Percentiles rank a stretch among this genome's conserved stretches.
Evolutionary conservation across 192 early-diverging fungal species (phyloP).

Genomic region (Coemansia sp.): DNA sequence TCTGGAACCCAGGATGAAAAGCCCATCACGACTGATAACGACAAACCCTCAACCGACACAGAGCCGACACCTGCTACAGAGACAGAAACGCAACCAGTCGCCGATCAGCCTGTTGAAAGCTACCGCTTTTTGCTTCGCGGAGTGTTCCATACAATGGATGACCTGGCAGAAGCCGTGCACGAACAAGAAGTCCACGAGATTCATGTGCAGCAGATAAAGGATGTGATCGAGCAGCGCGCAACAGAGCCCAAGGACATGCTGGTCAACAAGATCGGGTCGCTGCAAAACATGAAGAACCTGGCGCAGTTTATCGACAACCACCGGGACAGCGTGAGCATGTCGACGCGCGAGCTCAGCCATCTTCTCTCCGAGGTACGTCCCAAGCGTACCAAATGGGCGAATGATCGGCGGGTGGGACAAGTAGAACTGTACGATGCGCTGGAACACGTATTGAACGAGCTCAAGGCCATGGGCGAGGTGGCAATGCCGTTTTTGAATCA

Average conservation of each 20-base stretch:
- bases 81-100: background rate
- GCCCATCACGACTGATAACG: background rate
- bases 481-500: conserved; percentile 82
- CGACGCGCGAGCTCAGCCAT: conserved; percentile 70
- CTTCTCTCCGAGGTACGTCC: conserved; percentile 77
- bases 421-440: conserved; percentile 89
- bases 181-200: conserved; percentile 34
- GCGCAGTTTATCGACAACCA: conserved; percentile 73
- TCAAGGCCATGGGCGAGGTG: conserved; percentile 81
- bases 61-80: background rate
- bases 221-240: conserved; percentile 25
- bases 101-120: background rate
- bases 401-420: conserved; percentile 81
- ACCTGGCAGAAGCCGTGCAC: conserved; percentile 33
- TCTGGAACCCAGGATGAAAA: background rate
- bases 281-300: conserved; percentile 65
- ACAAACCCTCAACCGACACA: background rate
- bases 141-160: conserved; percentile 52
- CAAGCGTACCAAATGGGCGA: conserved; percentile 86
- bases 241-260: conserved; percentile 52
- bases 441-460: conserved; percentile 78
- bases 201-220: conserved; percentile 25
- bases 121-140: conserved; percentile 11
- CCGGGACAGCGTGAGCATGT: conserved; percentile 61
- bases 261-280: conserved; percentile 42